These are phyloP conservation scores for Scutellospora calospora DNA, from an alignment of 371 early-diverging fungal genomes.

Conservation along the genomic window DNA sequence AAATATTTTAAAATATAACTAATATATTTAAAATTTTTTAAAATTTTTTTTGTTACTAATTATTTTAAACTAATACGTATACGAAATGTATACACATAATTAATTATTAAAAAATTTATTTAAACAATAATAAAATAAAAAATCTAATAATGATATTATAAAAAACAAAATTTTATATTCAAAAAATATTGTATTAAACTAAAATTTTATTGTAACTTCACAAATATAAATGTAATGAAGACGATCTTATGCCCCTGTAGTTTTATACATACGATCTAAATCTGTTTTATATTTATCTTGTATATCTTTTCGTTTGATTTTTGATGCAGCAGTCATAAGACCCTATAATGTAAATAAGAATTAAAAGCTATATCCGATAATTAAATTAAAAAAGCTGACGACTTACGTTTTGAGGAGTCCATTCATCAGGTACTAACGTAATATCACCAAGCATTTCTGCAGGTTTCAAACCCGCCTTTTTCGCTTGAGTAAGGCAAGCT, in stretches of 20 bases:
- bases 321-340: slow-evolving; percentile 91
- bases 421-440: slow-evolving; percentile 77
- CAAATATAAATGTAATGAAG: too few relatives aligned
- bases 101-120: too few relatives aligned
- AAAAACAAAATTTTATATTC: too few relatives aligned
- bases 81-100: too few relatives aligned
- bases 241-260: not conserved
- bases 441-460: slow-evolving; percentile 80
- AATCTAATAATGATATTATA: too few relatives aligned
- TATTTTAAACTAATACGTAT: too few relatives aligned
- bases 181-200: too few relatives aligned
- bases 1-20: too few relatives aligned
- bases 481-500: slow-evolving; percentile 59
- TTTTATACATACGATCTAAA: slow-evolving; percentile 68
- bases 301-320: slow-evolving; percentile 87
- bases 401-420: slow-evolving; percentile 86
- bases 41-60: too few relatives aligned
- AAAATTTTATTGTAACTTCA: too few relatives aligned
- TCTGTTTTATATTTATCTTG: slow-evolving; percentile 64
- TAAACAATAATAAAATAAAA: too few relatives aligned
- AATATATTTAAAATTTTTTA: too few relatives aligned
- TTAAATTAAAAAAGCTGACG: slow-evolving; percentile 46
- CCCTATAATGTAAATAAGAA: slow-evolving; percentile 49
- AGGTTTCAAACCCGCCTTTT: slow-evolving; percentile 68
- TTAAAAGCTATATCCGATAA: slow-evolving; percentile 40